Evolutionary conservation across 805 yeast genomes (phyloP), one percentile per base, ranked within the genome.

Genomic region (Yarrowia divulgata): DNA sequence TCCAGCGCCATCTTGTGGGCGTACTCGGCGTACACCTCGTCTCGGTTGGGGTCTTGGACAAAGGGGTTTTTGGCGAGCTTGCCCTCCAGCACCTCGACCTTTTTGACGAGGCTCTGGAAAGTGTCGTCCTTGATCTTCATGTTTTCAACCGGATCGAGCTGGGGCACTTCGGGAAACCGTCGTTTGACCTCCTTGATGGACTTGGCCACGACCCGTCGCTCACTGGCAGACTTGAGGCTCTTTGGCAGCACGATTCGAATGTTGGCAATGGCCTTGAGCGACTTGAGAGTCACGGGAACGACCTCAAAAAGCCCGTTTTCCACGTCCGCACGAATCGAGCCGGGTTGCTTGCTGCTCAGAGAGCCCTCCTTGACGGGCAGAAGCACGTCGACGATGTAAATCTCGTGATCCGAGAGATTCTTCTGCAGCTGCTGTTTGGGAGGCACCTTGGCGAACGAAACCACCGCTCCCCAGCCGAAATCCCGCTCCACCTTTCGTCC

Each of bases 401-500:
- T 87, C 76, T 95, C 97, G 77, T 94, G 97, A 73, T 93, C 97
- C 18, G 89, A 83, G 77, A 81, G 91, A 85, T 83, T 76, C 90
- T 84, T 75, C 74, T 43, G 50, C 9, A 43, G 49, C 42, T 66
- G 60, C 23, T 63, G 48, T 42, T 69, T 64, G 18, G 63, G 63
- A 34, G 71, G 52, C 77, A 98, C 85, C 78, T 92, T 93, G 50
- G 85, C 82, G 73, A 88, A 90, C 58, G 87, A 86, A 12, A 90
- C 87, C 13, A 93, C 95, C 76, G 91, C 90, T 70, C 94, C 97
- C 99, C 99, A 95, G n/a, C 97, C 98, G 77, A 93, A 96, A 71
- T 92, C 90, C 58, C 84, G 79, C 8, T 80, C 81, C 14, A 71
- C 72, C 23, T 70, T 70, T 18, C 69, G 69, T 9, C 57, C 57